A percentile compares a stretch with the other conserved stretches of the same genome.
Evolutionary conservation across 2,329 filamentous ascomycete genomes (phyloP).

Genomic region (Triangularia verruculosa): DNA sequence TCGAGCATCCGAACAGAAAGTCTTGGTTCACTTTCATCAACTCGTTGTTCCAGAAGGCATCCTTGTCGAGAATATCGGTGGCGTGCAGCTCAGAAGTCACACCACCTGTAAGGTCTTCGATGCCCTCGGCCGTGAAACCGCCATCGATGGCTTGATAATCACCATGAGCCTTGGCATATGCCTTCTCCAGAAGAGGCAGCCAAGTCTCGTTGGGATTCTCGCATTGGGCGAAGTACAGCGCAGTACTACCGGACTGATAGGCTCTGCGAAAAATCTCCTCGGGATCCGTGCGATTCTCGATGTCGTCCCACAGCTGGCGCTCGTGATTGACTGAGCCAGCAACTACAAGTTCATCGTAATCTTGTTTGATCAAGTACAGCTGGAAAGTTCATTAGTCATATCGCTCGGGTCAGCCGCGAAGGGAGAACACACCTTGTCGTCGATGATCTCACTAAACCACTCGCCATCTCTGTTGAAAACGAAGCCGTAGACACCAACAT

Average conservation of each 20-base stretch:
- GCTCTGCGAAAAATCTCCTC: slow-evolving; percentile 59
- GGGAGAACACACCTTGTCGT: slow-evolving; percentile 41
- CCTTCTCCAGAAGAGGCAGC: slow-evolving; percentile 70
- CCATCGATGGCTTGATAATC: slow-evolving; percentile 71
- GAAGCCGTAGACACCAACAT: slow-evolving; percentile 79
- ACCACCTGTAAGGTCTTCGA: slow-evolving; percentile 61
- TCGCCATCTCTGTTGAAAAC: slow-evolving; percentile 80
- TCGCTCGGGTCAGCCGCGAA: slow-evolving; percentile 11
- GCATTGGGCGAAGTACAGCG: slow-evolving; percentile 69
- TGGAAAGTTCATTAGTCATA: slow-evolving; percentile 29
- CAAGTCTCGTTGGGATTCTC: slow-evolving; percentile 68
- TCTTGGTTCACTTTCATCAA: slow-evolving; percentile 76
- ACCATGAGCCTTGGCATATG: slow-evolving; percentile 71
- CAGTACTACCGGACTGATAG: slow-evolving; percentile 65
- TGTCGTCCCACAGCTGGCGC: slow-evolving; percentile 44
- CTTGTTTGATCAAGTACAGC: slow-evolving; percentile 53
- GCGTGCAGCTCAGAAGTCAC: slow-evolving; percentile 68
- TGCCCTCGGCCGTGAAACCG: slow-evolving; percentile 52
- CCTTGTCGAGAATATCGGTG: slow-evolving; percentile 71
- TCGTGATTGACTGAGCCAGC: slow-evolving; percentile 39
- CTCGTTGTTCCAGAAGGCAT: slow-evolving; percentile 81
- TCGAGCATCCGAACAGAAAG: slow-evolving; percentile 71
- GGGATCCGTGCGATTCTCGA: slow-evolving; percentile 46
- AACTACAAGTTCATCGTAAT: slow-evolving; percentile 54
- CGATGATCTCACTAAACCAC: slow-evolving; percentile 61